Evolutionary conservation across 768 basidiomycete species (phyloP).

Genomic region (Psilocybe tampanensis): DNA sequence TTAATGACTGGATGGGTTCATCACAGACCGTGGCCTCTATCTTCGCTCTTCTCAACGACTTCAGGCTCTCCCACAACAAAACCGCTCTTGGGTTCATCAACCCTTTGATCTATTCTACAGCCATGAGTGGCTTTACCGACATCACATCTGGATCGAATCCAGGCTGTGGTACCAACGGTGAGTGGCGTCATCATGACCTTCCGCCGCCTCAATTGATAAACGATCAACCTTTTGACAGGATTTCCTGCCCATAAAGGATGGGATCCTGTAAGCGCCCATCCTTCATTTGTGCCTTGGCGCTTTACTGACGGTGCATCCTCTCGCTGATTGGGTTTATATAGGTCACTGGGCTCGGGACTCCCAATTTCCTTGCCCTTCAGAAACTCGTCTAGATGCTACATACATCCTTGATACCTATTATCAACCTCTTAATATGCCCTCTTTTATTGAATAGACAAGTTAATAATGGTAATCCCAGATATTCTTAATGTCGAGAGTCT

Average conservation of each 20-base stretch:
- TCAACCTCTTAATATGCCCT: too few species aligned
- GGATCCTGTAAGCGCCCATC: constrained; percentile 49
- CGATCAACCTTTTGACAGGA: constrained; percentile 16
- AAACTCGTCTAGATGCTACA: constrained; percentile 41
- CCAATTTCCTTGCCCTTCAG: constrained; percentile 56
- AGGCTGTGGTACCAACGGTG: constrained; percentile 59
- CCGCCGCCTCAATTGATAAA: neutral
- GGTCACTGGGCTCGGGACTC: constrained; percentile 67
- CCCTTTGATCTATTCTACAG: constrained; percentile 45
- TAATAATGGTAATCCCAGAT: too few species aligned
- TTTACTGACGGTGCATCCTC: neutral
- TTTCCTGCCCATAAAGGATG: constrained; percentile 28
- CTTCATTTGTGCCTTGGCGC: too few species aligned
- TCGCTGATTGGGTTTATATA: constrained; percentile 24
- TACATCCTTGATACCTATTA: too few species aligned
- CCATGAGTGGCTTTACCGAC: constrained; percentile 52
- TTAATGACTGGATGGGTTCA: too few species aligned
- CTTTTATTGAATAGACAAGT: too few species aligned
- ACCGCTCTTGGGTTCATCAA: constrained; percentile 62
- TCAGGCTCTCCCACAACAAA: constrained; percentile 48
- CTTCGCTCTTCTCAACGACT: constrained; percentile 64
- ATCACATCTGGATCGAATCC: constrained; percentile 65
- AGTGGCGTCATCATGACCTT: constrained; percentile 12
- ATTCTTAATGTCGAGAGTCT: too few species aligned
- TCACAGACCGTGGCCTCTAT: constrained; percentile 56